Base-by-base conservation (phyloP, 1,284 basidiomycete genomes). In the Ganoderma sinense region DNA sequence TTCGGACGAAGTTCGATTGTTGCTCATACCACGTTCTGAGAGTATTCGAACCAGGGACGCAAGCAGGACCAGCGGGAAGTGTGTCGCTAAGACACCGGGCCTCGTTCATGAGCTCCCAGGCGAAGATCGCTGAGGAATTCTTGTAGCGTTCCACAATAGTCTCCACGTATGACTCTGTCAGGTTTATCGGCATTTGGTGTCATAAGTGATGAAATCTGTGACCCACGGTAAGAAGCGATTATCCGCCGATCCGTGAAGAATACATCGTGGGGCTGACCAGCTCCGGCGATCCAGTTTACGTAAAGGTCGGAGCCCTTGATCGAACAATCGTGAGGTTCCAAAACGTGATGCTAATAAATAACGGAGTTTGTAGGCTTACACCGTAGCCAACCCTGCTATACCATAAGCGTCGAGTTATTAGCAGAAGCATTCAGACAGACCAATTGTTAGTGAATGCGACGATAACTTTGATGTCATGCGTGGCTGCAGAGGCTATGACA, bases 371-470 rank as follows among this genome's bases (percentile, higher is more conserved):
- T 11, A 11, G 13, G 56, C 79, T 66, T 73, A 81, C 81, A 4
- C 81, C 81, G 65, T 82, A 82, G 7, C 79, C 81, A 23, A 80
- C 76, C 80, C 80, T 81, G 48, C 23, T n/a, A 20, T 2, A 16
- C 40, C 2, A 67, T 48, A 10, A 41, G 23, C 62, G 59, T 43
- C 23, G 48, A 43, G 33, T n/a, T 14, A 56, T 11, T n/a, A 1
- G 36, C 29, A 0, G 41, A n/a, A 20, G 51, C 4, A 29, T 20
- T 8, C 14, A 43, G 7, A 62, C 66, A 2, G 77, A 86, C 91
- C 91, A 93, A 73, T 93, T 93, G 75, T 93, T 93, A 26, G 91
- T 91, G 71, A 93, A 86, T 26, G 90, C 86, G 18, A 91, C 75
- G 33, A 90, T 82, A 45, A 93, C 68, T 70, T 88, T 89, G 64